phyloP scores from a whole-genome alignment of 139 green algal species.

The Tetraselmis striata region DNA sequence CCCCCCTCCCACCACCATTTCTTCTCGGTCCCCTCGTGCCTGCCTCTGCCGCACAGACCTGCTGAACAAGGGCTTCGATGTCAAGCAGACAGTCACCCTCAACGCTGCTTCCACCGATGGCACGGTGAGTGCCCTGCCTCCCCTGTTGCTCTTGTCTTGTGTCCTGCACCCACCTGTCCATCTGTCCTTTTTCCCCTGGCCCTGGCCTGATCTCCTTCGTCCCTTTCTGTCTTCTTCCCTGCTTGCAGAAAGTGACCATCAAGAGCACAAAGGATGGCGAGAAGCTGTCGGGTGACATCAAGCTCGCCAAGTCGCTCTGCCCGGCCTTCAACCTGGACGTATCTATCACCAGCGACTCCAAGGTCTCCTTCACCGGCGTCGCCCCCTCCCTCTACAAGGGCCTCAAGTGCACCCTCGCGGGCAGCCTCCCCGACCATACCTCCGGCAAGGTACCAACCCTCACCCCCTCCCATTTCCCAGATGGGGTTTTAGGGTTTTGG shows the following conservation, averaged over 20 bases:
- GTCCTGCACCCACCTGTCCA: too few relatives aligned
- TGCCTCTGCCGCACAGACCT: not conserved
- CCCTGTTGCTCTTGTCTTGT: too few relatives aligned
- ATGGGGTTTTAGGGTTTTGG: too few relatives aligned
- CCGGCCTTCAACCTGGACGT: not conserved
- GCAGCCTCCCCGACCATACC: not conserved
- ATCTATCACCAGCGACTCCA: not conserved
- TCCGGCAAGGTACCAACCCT: not conserved
- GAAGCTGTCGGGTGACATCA: not conserved
- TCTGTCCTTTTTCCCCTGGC: too few relatives aligned
- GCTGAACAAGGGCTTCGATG: not conserved
- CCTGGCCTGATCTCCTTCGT: too few relatives aligned
- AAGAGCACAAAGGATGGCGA: not conserved
- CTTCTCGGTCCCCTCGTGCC: too few relatives aligned
- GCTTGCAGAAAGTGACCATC: not conserved
- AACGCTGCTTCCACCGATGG: not conserved
- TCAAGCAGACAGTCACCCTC: not conserved
- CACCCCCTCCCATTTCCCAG: too few relatives aligned
- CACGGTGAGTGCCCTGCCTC: not conserved
- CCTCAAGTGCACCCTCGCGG: not conserved
- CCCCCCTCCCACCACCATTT: too few relatives aligned
- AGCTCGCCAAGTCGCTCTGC: not conserved
- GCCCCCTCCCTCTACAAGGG: not conserved
- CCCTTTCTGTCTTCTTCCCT: too few relatives aligned
- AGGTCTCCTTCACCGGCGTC: not conserved